Evolutionary conservation across 441 rosid genomes (phyloP), one percentile per base, ranked within the genome.

Genomic region (Gossypium gossypioides): DNA sequence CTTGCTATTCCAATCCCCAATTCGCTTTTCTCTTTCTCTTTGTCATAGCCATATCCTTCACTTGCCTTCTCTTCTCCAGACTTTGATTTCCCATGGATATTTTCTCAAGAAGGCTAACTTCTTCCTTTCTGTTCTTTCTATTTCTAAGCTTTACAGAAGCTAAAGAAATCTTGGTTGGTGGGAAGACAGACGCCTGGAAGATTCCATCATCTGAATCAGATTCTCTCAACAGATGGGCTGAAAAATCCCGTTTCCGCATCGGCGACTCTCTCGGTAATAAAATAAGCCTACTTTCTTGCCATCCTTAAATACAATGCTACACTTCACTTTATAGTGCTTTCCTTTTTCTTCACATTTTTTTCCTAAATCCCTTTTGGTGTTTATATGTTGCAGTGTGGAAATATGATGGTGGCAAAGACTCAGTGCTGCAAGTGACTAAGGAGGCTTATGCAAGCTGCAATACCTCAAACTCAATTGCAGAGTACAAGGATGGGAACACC

Each of bases 181-280:
- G 94, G 72, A 88, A 86, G 76, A 9, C 81, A 0, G 86, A 72
- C 25, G 85, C 91, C 0, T 94, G 99, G 99, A 86, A 87, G 71
- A 60, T 88, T 76, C 97, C 96, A 1, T 81, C 89, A 60, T 92
- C 93, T 0, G 84, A 91, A 66, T 75, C 94, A 12, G 94, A 91
- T 67, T 86, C 96, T 12, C 94, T 94, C 77, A 89, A 88, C 76
- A 73, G 74, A 76, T 92, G 99, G 97, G 97, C 99, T 25, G 85
- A 78, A 72, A 80, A 75, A 12, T 62, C 87, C 27, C 92, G 94
- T 4, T 92, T 94, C 77, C 83, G 73, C 55, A 75, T 92, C 1
- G 96, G 93, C 21, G 96, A 92, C 68, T 70, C 86, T 56, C 94
- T 90, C 0, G 91, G 96, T 93, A 78, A 75, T 8, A 9, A 9